Conservation (phyloP, 2,329 filamentous ascomycete species). For the Microdochium bolleyi region DNA sequence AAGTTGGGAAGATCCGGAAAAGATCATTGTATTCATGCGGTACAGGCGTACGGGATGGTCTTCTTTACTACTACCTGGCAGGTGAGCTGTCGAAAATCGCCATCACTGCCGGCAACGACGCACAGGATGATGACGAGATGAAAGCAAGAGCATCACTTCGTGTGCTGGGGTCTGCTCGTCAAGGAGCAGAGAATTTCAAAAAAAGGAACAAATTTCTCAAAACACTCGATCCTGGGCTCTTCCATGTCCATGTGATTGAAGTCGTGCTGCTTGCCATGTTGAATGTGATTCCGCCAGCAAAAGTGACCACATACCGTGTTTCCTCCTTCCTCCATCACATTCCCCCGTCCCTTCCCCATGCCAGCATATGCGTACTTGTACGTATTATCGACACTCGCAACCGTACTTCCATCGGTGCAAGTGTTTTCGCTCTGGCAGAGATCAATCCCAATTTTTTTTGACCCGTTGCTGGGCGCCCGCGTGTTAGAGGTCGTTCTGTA, state of each 20-base stretch:
- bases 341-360: conserved; percentile 6
- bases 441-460: conserved; percentile 15
- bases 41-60: conserved; percentile 50
- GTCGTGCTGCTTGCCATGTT: too few relatives aligned
- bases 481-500: conserved; percentile 47
- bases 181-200: not conserved
- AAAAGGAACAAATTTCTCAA: not conserved
- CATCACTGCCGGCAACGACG: conserved; percentile 18
- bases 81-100: conserved; percentile 16
- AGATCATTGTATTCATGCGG: conserved; percentile 47
- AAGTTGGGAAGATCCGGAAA: conserved; percentile 30
- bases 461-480: conserved; percentile 50
- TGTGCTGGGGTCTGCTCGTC: not conserved
- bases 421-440: conserved; percentile 52
- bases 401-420: conserved; percentile 34
- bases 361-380: conserved; percentile 19
- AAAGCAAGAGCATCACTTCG: conserved; percentile 15
- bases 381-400: conserved; percentile 40
- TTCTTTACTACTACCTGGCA: conserved; percentile 32
- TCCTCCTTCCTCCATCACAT: too few relatives aligned
- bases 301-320: not conserved
- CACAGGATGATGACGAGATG: conserved; percentile 36
- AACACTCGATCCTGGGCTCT: not conserved
- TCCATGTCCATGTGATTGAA: too few relatives aligned
- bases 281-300: too few relatives aligned